Evolutionary conservation across 2,329 filamentous ascomycete species (phyloP).

Genomic region (Aspergillus uvarum): DNA sequence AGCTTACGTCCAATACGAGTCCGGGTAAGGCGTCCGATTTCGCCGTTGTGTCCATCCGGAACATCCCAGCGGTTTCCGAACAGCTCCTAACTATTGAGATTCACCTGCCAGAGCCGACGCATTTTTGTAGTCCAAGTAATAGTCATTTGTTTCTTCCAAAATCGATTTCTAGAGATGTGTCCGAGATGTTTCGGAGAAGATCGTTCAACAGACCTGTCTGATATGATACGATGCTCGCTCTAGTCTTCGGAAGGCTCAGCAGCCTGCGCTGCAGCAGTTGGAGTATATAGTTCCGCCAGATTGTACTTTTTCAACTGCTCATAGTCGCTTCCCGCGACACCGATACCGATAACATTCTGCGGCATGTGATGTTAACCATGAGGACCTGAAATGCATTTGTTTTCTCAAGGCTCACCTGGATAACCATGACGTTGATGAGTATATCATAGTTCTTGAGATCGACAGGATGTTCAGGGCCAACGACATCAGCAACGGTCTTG

Average conservation of each 20-base stretch:
- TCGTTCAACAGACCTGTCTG: background rate
- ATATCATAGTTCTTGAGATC: slow-evolving; percentile 62
- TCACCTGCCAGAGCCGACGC: background rate
- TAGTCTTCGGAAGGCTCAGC: slow-evolving; percentile 9
- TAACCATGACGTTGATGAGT: slow-evolving; percentile 62
- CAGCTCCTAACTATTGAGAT: too few relatives aligned
- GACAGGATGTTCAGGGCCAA: slow-evolving; percentile 60
- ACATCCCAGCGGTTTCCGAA: background rate
- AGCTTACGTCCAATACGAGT: background rate
- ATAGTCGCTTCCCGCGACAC: slow-evolving; percentile 60
- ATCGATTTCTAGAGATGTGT: background rate
- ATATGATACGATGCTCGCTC: background rate
- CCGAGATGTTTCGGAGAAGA: background rate
- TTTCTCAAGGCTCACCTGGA: slow-evolving; percentile 51
- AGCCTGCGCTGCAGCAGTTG: slow-evolving; percentile 36
- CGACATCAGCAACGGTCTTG: slow-evolving; percentile 57
- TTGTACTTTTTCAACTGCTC: slow-evolving; percentile 64
- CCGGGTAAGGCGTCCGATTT: background rate
- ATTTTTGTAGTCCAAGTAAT: background rate
- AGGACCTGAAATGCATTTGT: slow-evolving; percentile 2
- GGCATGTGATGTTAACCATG: slow-evolving; percentile 16
- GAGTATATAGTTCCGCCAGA: slow-evolving; percentile 60
- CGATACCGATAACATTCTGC: slow-evolving; percentile 64
- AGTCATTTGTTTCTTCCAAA: background rate
- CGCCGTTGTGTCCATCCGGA: background rate